Evolutionary conservation across 192 early-diverging fungal species (phyloP), one percentile per base, ranked within the genome.

Genomic region (Rhizophagus sp.): DNA sequence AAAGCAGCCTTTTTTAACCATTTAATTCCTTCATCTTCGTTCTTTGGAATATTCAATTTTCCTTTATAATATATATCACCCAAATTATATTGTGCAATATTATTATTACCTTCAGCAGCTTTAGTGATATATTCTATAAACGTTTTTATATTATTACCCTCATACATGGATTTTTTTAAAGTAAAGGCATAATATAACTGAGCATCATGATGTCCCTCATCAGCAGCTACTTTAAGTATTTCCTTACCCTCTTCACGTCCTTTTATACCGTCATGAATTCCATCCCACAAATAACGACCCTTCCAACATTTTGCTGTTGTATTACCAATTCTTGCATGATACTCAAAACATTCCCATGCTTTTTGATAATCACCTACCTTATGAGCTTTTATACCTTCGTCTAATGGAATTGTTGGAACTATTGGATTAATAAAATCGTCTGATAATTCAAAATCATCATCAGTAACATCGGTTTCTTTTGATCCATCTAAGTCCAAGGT

Each of bases 151-250:
- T 67, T 67, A 67, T 67, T 34, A 67, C 25, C 66, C 36, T 67
- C 33, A 44, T 30, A 30, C 30, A 30, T 30, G 30, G 30, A 30
- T 9, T 44, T 10, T 33, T 33, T 10, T 6, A 67, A 30, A 0
- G 66, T 33, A 34, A 67, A 67, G 2, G 66, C 66, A 67, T 67
- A 67, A 36, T 17, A 27, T 30, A 67, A 15, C 30, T 67, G 66
- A 34, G 66, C 66, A 39, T 67, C 66, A 33, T 33, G 12, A 34
- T 33, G 12, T 11, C 30, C 30, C 11, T 67, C 27, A 34, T 67
- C 66, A 34, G 66, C 66, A 67, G 66, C 66, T 67, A 39, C 66
- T 17, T 67, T 67, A 17, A 67, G 30, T 30, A 27, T 15, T 67
- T 11, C 4, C 11, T 17, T 17, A 17, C 25, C 66, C 17, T 67